Evolutionary conservation across 2,329 filamentous ascomycete species (phyloP), one percentile per base, ranked within the genome.

Genomic region (Sclerotinia spermophila): DNA sequence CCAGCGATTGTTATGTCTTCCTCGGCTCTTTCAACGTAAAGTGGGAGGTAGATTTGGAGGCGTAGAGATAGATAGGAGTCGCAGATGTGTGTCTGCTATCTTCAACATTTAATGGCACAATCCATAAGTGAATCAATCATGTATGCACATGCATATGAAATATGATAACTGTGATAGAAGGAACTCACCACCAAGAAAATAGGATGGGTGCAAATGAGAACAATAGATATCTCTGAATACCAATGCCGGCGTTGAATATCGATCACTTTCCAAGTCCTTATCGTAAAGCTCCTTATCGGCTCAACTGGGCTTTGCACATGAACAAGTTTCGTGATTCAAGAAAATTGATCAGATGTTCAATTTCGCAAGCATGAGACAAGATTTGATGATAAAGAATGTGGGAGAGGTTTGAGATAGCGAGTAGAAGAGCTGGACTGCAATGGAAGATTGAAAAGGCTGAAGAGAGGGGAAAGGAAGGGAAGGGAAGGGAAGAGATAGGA

Each of bases 261-360:
- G 30, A 64, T 64, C 27, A 48, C 19, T 44, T 48, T 64, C 45
- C 42, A 5, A 33, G 42, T 51, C 44, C 61, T 64, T 64, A 64
- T 64, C 61, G 61, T n/a, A n/a, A 38, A 51, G 35, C 27, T 51
- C 30, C 61, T 64, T 64, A 64, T 64, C 61, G n/a, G 60, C 61
- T 51, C 13, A 64, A 64, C 4, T 38, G 24, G 44, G 33, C 21
- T 65, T 21, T 51, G 61, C 61, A 65, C 61, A 65, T 65, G 61
- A 51, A 65, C 61, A 51, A 21, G 44, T 17, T 65, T 65, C 44
- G 61, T 65, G 61, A 51, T 65, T 51, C 44, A n/a, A 27, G n/a
- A 21, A 35, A 27, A 13, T 30, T 19, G 61, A 33, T 51, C 61
- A 65, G 61, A 65, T 65, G 61, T 51, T 65, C 61, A 38, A 27